These are phyloP conservation scores for Alternaria novae-zelandiae DNA, from an alignment of 2,329 filamentous ascomycete species.

Conservation along the genomic window DNA sequence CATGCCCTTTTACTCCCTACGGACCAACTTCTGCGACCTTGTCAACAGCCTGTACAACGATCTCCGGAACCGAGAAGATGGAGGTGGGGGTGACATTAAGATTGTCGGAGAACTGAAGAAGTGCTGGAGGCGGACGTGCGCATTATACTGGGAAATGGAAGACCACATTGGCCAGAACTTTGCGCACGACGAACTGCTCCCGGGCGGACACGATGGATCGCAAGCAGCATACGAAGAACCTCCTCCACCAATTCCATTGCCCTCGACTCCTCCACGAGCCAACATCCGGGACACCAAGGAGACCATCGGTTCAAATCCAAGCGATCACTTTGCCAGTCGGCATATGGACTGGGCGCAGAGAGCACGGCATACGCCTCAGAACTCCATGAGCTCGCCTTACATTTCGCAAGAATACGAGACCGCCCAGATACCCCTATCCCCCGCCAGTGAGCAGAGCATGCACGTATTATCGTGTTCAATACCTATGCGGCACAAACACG, in stretches of 20 bases:
- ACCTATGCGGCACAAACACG: constrained; percentile 53
- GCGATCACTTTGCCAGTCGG: constrained; percentile 46
- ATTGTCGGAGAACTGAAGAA: constrained; percentile 94
- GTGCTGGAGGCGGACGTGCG: constrained; percentile 92
- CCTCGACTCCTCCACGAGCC: constrained; percentile 35
- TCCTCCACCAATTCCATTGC: constrained; percentile 12
- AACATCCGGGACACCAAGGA: constrained; percentile 39
- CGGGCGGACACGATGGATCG: constrained; percentile 71
- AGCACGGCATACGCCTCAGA: constrained; percentile 46
- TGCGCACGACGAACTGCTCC: constrained; percentile 71
- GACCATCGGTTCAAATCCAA: constrained; percentile 45
- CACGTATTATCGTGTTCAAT: constrained; percentile 67
- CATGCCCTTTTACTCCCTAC: constrained; percentile 74
- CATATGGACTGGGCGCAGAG: constrained; percentile 49
- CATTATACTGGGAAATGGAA: constrained; percentile 83
- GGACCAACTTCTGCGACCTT: constrained; percentile 78
- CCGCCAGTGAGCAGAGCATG: constrained; percentile 59
- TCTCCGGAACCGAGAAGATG: constrained; percentile 58
- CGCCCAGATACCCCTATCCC: constrained; percentile 50
- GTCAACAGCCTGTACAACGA: constrained; percentile 70
- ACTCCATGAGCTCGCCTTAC: constrained; percentile 45
- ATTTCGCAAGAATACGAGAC: constrained; percentile 42
- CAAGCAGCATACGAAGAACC: constrained; percentile 32
- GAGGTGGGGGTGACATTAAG: constrained; percentile 73
- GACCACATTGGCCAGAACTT: constrained; percentile 66